Conservation (phyloP, 2,329 filamentous ascomycete species). For the Fusarium fujikuroi region DNA sequence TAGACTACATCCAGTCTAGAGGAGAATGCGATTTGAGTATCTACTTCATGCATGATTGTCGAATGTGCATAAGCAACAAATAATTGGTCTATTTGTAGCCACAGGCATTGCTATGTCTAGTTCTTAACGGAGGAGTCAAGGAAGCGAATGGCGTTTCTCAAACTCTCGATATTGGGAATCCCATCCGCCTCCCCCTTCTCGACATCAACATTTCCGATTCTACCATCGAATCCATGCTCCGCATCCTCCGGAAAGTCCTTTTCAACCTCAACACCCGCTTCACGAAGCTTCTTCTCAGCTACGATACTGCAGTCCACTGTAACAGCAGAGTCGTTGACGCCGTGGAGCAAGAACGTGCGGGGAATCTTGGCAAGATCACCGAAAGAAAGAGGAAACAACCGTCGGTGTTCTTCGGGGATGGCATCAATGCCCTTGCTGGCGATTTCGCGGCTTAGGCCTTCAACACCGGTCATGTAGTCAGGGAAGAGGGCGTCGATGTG, state of each 20-base stretch:
- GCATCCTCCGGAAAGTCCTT: constrained; percentile 34
- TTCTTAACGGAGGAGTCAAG: constrained; percentile 5
- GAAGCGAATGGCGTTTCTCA: constrained; percentile 33
- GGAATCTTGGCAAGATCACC: constrained; percentile 18
- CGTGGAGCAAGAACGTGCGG: constrained; percentile 32
- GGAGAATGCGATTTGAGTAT: neutral
- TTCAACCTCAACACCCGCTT: constrained; percentile 2
- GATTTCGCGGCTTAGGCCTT: constrained; percentile 13
- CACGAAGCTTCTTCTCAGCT: constrained; percentile 33
- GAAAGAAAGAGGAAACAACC: constrained; percentile 33
- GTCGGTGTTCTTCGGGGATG: constrained; percentile 18
- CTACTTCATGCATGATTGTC: fast-evolving
- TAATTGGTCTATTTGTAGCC: neutral
- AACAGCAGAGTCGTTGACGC: constrained; percentile 37
- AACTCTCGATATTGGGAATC: neutral
- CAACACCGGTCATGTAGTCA: constrained; percentile 36
- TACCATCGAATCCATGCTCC: constrained; percentile 37
- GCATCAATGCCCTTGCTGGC: constrained; percentile 10
- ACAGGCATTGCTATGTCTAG: neutral
- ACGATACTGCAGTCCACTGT: constrained; percentile 26
- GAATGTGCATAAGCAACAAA: neutral
- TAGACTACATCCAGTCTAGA: neutral
- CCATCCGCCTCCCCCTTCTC: constrained; percentile 18
- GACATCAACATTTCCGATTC: constrained; percentile 24
- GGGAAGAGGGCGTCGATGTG: constrained; percentile 36